Evolutionary conservation across 495 filamentous ascomycete species (phyloP).

Genomic region (Trichocladium uniseriatum): DNA sequence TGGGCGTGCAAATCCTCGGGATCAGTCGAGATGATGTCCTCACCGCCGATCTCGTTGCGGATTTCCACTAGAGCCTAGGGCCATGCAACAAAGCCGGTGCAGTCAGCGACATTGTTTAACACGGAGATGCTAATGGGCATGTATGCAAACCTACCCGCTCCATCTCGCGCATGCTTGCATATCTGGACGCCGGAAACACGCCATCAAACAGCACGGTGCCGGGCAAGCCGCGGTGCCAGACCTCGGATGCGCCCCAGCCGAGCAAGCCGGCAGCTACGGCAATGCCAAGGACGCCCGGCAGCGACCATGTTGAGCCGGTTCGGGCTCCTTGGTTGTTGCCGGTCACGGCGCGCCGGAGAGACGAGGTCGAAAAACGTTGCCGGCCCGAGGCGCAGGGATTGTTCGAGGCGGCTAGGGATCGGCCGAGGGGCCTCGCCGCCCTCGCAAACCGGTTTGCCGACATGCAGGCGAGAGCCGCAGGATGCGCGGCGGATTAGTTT

Average conservation of each 20-base stretch:
- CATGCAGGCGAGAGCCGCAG: constrained; percentile 22
- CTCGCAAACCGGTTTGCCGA: constrained; percentile 22
- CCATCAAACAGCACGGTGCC: constrained; percentile 33
- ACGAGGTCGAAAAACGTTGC: constrained; percentile 17
- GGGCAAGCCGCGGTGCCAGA: constrained; percentile 19
- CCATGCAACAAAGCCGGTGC: no score
- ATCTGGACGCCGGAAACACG: constrained; percentile 30
- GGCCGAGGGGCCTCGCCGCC: constrained; percentile 24
- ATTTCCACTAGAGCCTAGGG: constrained; percentile 42
- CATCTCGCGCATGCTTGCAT: constrained; percentile 43
- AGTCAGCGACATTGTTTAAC: not conserved
- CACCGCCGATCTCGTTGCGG: constrained; percentile 48
- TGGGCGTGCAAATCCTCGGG: constrained; percentile 71
- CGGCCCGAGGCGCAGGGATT: constrained; percentile 5
- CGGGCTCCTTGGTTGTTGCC: constrained; percentile 6
- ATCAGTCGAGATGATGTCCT: constrained; percentile 70
- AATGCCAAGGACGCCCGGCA: constrained; percentile 30
- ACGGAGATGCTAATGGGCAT: not conserved
- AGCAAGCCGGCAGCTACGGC: constrained; percentile 34
- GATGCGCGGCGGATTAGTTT: constrained; percentile 1
- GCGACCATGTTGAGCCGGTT: constrained; percentile 21
- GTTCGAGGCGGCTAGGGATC: constrained; percentile 10
- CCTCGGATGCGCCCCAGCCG: constrained; percentile 32
- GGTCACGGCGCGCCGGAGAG: constrained; percentile 13
- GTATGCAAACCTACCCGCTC: constrained; percentile 36